These are phyloP conservation scores for Clavaria fumosa DNA, from an alignment of 768 basidiomycete species.

Conservation along the genomic window DNA sequence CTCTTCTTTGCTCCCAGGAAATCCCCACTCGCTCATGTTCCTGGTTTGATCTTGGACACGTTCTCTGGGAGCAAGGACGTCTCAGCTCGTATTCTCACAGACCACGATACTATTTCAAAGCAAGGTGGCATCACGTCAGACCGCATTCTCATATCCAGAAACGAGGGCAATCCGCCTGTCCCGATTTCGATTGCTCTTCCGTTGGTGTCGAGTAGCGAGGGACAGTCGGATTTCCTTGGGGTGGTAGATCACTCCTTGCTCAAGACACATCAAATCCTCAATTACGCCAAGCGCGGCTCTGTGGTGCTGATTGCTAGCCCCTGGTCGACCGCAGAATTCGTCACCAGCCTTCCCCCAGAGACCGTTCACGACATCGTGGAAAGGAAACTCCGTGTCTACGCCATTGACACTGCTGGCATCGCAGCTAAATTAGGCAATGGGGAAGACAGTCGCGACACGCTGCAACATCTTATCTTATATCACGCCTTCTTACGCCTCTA, in stretches of 20 bases:
- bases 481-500: conserved; percentile 79
- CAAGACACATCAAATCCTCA: conserved; percentile 60
- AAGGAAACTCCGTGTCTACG: conserved; percentile 41
- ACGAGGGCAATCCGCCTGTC: conserved; percentile 21
- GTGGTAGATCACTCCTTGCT: conserved; percentile 65
- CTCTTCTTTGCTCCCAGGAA: conserved; percentile 50
- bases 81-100: conserved; percentile 43
- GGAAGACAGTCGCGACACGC: no score
- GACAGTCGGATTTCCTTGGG: conserved; percentile 53
- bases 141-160: conserved; percentile 49
- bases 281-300: conserved; percentile 49
- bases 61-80: conserved; percentile 39
- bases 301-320: conserved; percentile 58
- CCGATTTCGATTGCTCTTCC: conserved; percentile 47
- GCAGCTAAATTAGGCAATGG: conserved; percentile 28
- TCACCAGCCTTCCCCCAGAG: conserved; percentile 44
- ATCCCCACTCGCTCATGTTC: conserved; percentile 38
- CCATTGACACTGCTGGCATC: conserved; percentile 40
- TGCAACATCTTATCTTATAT: conserved; percentile 47
- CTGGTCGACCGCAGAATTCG: conserved; percentile 65
- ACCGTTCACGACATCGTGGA: conserved; percentile 31
- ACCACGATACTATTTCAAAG: conserved; percentile 63
- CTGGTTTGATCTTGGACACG: conserved; percentile 41
- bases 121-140: conserved; percentile 55
- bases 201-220: conserved; percentile 29